Conservation (phyloP, 1,139 yeast species). For the Torulaspora globosa region DNA sequence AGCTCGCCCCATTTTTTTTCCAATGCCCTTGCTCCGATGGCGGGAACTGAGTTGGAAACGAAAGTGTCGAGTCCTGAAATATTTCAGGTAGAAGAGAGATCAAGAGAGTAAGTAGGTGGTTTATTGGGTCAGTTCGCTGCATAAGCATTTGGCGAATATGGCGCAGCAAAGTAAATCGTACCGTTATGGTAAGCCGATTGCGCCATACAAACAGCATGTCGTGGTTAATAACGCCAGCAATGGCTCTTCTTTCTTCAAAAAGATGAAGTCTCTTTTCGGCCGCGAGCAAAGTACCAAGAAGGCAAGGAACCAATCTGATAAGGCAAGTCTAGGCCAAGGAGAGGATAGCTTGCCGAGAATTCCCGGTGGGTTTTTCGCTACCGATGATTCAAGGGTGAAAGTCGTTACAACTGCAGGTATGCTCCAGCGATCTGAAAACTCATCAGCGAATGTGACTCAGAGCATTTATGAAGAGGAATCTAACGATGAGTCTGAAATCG, state of each 20-base stretch:
- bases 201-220: slow-evolving; percentile 28
- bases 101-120: not conserved
- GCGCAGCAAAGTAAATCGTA: slow-evolving; percentile 13
- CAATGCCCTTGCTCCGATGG: not conserved
- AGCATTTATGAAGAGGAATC: not conserved
- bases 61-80: not conserved
- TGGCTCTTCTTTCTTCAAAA: slow-evolving; percentile 16
- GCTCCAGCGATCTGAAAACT: not conserved
- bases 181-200: slow-evolving; percentile 15
- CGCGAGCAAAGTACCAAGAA: not conserved
- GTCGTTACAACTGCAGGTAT: not conserved
- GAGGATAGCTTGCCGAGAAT: slow-evolving; percentile 5
- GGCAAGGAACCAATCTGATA: not conserved
- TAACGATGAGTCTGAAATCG: slow-evolving; percentile 10
- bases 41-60: not conserved
- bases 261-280: slow-evolving; percentile 15
- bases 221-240: slow-evolving; percentile 11
- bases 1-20: slow-evolving; percentile 20
- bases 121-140: not conserved
- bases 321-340: not conserved
- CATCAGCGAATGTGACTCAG: not conserved
- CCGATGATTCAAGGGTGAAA: slow-evolving; percentile 7
- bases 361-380: slow-evolving; percentile 23
- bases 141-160: slow-evolving; percentile 1
- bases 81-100: not conserved